phyloP scores from a whole-genome alignment of 768 basidiomycete genomes.

The Rhodotorula paludigena region DNA sequence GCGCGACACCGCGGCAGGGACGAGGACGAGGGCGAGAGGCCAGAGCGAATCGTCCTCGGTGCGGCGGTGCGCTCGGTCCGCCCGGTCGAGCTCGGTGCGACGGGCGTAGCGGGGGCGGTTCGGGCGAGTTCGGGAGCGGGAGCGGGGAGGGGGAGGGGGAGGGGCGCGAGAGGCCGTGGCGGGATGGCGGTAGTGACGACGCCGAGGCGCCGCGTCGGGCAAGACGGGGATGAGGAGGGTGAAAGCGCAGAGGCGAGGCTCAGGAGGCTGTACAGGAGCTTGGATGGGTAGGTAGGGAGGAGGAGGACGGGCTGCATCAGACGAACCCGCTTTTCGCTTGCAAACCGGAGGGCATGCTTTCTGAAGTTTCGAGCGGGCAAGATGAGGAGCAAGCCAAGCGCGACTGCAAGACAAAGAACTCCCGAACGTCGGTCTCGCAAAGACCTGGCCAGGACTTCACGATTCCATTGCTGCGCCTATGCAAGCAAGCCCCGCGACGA shows the following conservation, averaged over 20 bases:
- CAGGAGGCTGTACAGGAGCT: background rate
- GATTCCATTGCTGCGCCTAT: too few relatives aligned
- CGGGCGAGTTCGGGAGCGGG: rapidly evolving
- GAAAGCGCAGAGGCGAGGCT: background rate
- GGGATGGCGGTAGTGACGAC: background rate
- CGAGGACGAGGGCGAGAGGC: background rate
- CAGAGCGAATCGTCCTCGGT: constrained; percentile 9
- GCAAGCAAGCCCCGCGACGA: too few relatives aligned
- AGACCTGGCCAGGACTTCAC: too few relatives aligned
- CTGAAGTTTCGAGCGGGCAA: too few relatives aligned
- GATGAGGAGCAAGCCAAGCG: too few relatives aligned
- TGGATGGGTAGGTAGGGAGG: background rate
- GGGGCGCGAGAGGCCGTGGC: too few relatives aligned
- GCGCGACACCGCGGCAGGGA: background rate
- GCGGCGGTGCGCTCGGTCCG: constrained; percentile 2
- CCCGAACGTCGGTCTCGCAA: too few relatives aligned
- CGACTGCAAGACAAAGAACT: too few relatives aligned
- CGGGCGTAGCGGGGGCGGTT: background rate
- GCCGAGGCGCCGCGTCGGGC: too few relatives aligned
- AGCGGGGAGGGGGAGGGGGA: background rate
- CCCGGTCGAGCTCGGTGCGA: background rate
- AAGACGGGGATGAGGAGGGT: background rate
- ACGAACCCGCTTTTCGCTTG: too few relatives aligned
- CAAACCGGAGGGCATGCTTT: too few relatives aligned
- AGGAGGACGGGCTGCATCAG: too few relatives aligned